These are phyloP conservation scores for Chlorella variabilis DNA, from an alignment of 163 green algal genomes.

Conservation along the genomic window DNA sequence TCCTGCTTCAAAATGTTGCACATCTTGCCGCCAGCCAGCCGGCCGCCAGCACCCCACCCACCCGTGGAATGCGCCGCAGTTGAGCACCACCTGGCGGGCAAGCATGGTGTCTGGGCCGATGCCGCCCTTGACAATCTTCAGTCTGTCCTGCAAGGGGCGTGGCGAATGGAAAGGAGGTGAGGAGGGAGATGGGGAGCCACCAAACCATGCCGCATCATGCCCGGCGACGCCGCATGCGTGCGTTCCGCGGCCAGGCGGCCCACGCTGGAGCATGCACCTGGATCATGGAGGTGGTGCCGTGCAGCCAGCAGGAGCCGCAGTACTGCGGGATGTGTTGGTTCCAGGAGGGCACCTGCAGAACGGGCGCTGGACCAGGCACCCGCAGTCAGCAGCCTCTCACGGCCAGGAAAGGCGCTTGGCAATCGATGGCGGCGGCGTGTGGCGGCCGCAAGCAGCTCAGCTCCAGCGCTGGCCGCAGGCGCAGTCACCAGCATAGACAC, in stretches of 20 bases:
- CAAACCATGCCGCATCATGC: too few species aligned
- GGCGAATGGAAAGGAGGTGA: not conserved
- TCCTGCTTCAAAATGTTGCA: too few species aligned
- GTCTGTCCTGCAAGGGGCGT: conserved; percentile 51
- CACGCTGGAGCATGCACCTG: conserved; percentile 26
- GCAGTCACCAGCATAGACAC: conserved; percentile 35
- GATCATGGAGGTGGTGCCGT: conserved; percentile 79
- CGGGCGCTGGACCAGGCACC: too few species aligned
- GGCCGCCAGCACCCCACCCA: conserved; percentile 58
- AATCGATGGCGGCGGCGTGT: too few species aligned
- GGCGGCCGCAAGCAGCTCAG: too few species aligned
- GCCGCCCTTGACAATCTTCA: conserved; percentile 72
- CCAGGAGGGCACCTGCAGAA: conserved; percentile 43
- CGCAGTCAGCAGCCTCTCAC: too few species aligned
- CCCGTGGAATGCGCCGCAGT: conserved; percentile 44
- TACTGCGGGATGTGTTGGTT: conserved; percentile 78
- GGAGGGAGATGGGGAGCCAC: not conserved
- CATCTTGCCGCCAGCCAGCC: too few species aligned
- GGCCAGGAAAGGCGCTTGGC: too few species aligned
- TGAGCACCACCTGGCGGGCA: conserved; percentile 27
- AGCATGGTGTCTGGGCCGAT: conserved; percentile 81
- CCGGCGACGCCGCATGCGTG: too few species aligned
- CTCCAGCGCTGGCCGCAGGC: too few species aligned
- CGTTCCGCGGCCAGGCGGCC: not conserved
- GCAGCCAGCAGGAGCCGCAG: conserved; percentile 82